A percentile compares a stretch with the other conserved stretches of the same genome.
phyloP scores from a whole-genome alignment of 805 yeast genomes.

The Candida xyloterini region DNA sequence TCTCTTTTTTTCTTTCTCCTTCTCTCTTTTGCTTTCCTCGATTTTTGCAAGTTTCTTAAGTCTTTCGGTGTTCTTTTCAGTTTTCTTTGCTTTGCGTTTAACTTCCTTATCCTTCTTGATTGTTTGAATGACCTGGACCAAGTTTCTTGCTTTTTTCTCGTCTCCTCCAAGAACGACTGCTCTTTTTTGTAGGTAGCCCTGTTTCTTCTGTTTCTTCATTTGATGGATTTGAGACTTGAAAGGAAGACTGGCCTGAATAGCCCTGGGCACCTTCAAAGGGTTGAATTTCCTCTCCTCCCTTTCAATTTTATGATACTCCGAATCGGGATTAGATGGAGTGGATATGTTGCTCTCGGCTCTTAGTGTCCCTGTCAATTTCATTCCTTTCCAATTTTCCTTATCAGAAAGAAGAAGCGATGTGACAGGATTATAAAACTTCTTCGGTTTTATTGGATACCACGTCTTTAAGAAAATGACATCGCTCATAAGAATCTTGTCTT shows the following conservation, averaged over 20 bases:
- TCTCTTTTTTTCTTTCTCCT: conserved; percentile 81
- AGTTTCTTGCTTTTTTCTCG: conserved; percentile 87
- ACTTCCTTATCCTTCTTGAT: conserved; percentile 81
- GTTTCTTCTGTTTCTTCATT: conserved; percentile 83
- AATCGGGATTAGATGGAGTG: conserved; percentile 55
- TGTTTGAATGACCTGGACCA: conserved; percentile 84
- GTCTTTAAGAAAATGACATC: conserved; percentile 89
- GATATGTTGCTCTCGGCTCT: conserved; percentile 70
- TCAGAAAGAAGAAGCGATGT: conserved; percentile 77
- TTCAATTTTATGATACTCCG: conserved; percentile 67
- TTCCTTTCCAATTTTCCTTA: conserved; percentile 91
- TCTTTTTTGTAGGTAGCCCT: conserved; percentile 79
- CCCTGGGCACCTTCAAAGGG: conserved; percentile 80
- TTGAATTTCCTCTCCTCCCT: conserved; percentile 83
- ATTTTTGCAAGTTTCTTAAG: conserved; percentile 72
- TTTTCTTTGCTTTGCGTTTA: conserved; percentile 69
- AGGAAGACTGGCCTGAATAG: conserved; percentile 75
- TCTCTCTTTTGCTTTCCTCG: conserved; percentile 67
- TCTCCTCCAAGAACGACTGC: conserved; percentile 93
- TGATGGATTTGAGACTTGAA: conserved; percentile 86
- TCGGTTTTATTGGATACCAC: conserved; percentile 93
- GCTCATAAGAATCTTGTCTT: conserved; percentile 87
- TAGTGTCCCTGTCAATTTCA: conserved; percentile 92
- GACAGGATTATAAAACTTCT: conserved; percentile 93
- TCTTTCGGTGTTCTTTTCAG: conserved; percentile 70